Percentiles rank a stretch among this genome's conserved stretches.
phyloP scores from a whole-genome alignment of 164 flowering plant species.

The Aristolochia fimbriata region DNA sequence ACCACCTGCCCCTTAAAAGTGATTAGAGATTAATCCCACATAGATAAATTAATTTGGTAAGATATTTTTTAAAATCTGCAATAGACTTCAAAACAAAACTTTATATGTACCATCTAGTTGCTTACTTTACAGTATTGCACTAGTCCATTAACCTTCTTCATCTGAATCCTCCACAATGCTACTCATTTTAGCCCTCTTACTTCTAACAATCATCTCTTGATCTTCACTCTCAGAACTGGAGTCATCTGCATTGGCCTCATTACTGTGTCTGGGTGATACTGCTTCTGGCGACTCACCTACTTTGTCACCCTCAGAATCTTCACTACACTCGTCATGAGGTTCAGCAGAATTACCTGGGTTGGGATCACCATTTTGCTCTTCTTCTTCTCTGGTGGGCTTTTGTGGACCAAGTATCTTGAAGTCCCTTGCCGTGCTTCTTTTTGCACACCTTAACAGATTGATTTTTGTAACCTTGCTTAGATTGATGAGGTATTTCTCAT shows the following conservation, averaged over 20 bases:
- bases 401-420: slow-evolving; percentile 47
- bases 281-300: slow-evolving; percentile 27
- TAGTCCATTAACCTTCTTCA: slow-evolving; percentile 26
- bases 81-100: too few species aligned
- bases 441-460: slow-evolving; percentile 68
- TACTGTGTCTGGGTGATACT: slow-evolving; percentile 21
- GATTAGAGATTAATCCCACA: too few species aligned
- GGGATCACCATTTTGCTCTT: slow-evolving; percentile 19
- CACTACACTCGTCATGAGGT: slow-evolving; percentile 22
- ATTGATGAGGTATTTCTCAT: slow-evolving; percentile 69
- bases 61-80: too few species aligned
- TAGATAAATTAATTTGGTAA: too few species aligned
- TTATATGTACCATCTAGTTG: too few species aligned
- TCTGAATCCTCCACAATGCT: slow-evolving; percentile 60
- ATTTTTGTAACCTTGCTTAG: slow-evolving; percentile 72
- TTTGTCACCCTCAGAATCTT: slow-evolving; percentile 30
- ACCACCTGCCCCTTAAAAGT: too few species aligned
- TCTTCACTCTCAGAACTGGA: slow-evolving; percentile 42
- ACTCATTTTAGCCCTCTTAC: slow-evolving; percentile 37
- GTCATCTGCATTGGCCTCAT: slow-evolving; percentile 28
- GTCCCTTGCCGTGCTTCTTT: slow-evolving; percentile 75
- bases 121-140: too few species aligned
- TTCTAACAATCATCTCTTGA: slow-evolving; percentile 17
- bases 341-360: slow-evolving; percentile 11
- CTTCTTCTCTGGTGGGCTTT: slow-evolving; percentile 23